Percentiles rank a stretch among this genome's conserved stretches.
phyloP scores from a whole-genome alignment of 2,329 filamentous ascomycete species.

The Macroventuria anomochaeta region DNA sequence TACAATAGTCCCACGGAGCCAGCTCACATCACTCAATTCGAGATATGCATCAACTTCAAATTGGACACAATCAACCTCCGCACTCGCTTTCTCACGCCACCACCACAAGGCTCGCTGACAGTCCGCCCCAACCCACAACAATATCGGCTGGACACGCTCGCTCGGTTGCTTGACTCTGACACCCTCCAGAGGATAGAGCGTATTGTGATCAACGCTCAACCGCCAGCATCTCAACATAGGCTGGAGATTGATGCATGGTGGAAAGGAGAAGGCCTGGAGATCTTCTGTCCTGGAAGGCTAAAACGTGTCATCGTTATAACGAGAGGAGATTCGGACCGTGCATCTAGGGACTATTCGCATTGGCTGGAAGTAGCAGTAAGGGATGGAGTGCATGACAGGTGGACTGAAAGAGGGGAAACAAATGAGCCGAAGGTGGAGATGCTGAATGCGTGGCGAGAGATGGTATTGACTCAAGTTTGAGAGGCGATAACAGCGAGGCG shows the following conservation, averaged over 20 bases:
- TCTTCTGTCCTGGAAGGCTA: constrained; percentile 3
- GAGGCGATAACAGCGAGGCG: too few relatives aligned
- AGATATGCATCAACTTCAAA: constrained; percentile 1
- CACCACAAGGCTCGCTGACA: background rate
- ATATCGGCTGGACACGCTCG: background rate
- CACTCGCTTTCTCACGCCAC: background rate
- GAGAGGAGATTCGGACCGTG: too few relatives aligned
- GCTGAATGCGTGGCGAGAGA: too few relatives aligned
- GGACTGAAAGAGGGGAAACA: background rate
- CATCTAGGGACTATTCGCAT: background rate
- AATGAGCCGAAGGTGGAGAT: too few relatives aligned
- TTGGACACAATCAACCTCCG: background rate
- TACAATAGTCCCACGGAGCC: background rate
- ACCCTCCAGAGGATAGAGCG: background rate
- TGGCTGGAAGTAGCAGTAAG: background rate
- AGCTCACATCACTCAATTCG: background rate
- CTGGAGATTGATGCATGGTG: constrained; percentile 6
- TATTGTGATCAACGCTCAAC: background rate
- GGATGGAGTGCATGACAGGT: background rate
- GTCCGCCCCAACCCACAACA: background rate
- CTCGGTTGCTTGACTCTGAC: background rate
- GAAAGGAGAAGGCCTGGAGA: constrained; percentile 11
- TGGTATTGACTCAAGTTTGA: too few relatives aligned
- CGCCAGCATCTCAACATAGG: background rate
- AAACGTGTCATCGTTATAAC: background rate